Base-by-base conservation (phyloP, 1,139 yeast species). In the Candida albicans region DNA sequence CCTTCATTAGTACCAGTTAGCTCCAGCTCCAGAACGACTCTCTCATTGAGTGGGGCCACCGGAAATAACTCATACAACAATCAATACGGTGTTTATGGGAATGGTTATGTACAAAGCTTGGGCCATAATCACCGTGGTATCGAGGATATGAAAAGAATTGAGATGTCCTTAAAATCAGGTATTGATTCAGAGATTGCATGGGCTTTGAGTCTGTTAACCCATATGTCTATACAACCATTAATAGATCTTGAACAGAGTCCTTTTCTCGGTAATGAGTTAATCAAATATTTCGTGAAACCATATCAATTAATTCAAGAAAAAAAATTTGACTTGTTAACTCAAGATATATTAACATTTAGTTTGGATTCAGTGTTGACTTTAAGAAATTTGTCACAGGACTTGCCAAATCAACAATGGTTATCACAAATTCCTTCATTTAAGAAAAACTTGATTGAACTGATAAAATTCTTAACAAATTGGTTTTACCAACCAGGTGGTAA, bases 341-440 rank as follows among this genome's bases (percentile, higher is more conserved):
- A 44, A 37, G 75, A 73, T 37, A 59, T 68, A 33, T 52, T 75
- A 39, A 62, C 65, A 33, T 59, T 61, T 50, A 73, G 83, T 43
- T 69, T 84, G 41, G 90, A 86, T 57, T 75, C 87, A 2, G 73
- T 86, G 42, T 71, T 93, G 45, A 77, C 88, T 18, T 68, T 93
- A 45, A 75, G 98, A 56, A 93, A 93, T 61, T 69, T 88, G 44
- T 78, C 87, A 2, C 95, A 93, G 59, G 96, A 89, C 58, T 78
- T 87, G 12, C 84, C 78, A 35, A 87, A 89, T 55, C 95, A 96
- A 35, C 91, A 87, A 59, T 76, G 84, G 64, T 67, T 93, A 49
- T 87, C 95, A 0, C 76, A 80, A 52, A 69, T 77, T 42, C 67
- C 63, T 39, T 60, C 62, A 28, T 72, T 84, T 39, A 80, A 78